These are phyloP conservation scores for Garcia nutans DNA, from an alignment of 345 rosid species.

Conservation along the genomic window DNA sequence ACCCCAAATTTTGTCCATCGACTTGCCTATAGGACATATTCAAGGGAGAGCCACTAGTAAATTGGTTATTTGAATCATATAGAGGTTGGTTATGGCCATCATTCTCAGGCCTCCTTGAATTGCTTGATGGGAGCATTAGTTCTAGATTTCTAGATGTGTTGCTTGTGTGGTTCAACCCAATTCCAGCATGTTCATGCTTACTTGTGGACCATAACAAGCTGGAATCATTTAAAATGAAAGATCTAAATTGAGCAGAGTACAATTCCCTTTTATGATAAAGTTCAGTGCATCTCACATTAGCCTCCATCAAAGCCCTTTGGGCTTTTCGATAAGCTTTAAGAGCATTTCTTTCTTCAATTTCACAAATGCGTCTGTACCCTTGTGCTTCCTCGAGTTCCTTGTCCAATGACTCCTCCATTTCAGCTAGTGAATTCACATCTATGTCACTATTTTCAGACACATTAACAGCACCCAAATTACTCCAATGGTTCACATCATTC, in stretches of 20 bases:
- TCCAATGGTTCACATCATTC: constrained; percentile 40
- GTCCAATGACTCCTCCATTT: constrained; percentile 82
- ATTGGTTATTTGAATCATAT: constrained; percentile 30
- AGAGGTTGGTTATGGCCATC: constrained; percentile 33
- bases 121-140: constrained; percentile 42
- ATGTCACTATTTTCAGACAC: constrained; percentile 35
- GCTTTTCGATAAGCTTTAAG: constrained; percentile 83
- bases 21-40: constrained; percentile 31
- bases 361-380: constrained; percentile 59
- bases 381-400: constrained; percentile 87
- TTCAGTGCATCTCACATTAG: constrained; percentile 73
- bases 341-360: constrained; percentile 94
- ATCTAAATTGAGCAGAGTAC: constrained; percentile 61
- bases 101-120: constrained; percentile 41
- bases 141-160: constrained; percentile 37
- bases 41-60: constrained; percentile 22
- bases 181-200: constrained; percentile 39
- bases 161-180: constrained; percentile 38
- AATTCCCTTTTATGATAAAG: constrained; percentile 76
- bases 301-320: constrained; percentile 82
- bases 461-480: constrained; percentile 36
- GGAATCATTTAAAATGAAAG: constrained; percentile 62
- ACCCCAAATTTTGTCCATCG: constrained; percentile 57
- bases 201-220: constrained; percentile 50
- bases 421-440: constrained; percentile 49